Percentiles rank a stretch among this genome's conserved stretches.
Conservation (phyloP, 805 yeast genomes). For the Dipodascopsis uninucleata region DNA sequence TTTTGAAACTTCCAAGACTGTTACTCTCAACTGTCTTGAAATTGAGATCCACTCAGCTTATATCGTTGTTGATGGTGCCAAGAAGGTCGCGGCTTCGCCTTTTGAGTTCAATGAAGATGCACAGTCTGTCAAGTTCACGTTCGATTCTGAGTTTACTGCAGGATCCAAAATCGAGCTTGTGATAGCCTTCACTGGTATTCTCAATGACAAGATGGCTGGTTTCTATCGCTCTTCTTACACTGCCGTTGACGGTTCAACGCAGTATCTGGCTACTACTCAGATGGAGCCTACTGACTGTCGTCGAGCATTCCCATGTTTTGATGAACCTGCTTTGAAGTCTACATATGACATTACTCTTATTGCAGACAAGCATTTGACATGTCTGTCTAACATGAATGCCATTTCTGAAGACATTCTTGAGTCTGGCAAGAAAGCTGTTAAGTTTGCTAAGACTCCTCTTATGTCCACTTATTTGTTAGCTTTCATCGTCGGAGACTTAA, state of each 20-base stretch:
- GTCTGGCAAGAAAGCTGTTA: conserved; percentile 45
- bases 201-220: conserved; percentile 70
- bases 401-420: conserved; percentile 40
- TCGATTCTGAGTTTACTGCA: conserved; percentile 41
- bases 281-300: conserved; percentile 78
- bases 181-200: conserved; percentile 53
- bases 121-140: conserved; percentile 61
- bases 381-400: conserved; percentile 66
- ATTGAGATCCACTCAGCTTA: conserved; percentile 54
- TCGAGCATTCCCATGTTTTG: conserved; percentile 72
- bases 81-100: conserved; percentile 31
- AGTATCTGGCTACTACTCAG: conserved; percentile 62
- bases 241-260: conserved; percentile 51
- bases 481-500: conserved; percentile 65
- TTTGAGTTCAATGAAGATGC: conserved; percentile 45
- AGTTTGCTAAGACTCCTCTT: conserved; percentile 60
- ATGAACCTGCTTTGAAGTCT: conserved; percentile 69
- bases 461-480: conserved; percentile 76
- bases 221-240: conserved; percentile 66
- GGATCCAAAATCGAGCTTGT: conserved; percentile 47
- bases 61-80: conserved; percentile 17
- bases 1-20: conserved; percentile 41
- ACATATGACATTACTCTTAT: conserved; percentile 56
- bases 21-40: conserved; percentile 61
- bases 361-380: conserved; percentile 51